Base-by-base conservation (phyloP, 2,329 filamentous ascomycete genomes). In the Aspergillus sclerotialis region DNA sequence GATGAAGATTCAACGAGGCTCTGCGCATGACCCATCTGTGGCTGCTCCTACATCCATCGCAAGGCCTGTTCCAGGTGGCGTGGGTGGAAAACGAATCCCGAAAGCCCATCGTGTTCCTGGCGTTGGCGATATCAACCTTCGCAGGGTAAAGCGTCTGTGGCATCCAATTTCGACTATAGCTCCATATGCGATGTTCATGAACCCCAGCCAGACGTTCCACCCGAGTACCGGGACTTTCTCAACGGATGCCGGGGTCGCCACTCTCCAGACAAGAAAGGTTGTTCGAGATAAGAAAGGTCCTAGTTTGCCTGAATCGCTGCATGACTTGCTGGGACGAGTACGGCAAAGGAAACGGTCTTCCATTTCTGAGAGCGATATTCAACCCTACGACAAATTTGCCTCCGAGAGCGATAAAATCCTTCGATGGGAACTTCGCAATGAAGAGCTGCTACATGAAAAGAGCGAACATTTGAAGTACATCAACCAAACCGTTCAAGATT, bases 191-290 rank as follows among this genome's bases (percentile, higher is more conserved):
- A 60, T 63, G 47, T 35, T 67, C 14, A 62, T 65, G 52, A 56
- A 52, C 29, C 54, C 64, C 12, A 42, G 40, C 10, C 62, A 66
- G 30, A 35, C 38, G 1, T 70, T 68, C 43, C 53, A 69, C 37
- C 18, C 46, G 7, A 38, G 42, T 3, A 65, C 49, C 19, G 67
- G 68, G 4, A 72, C 68, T 0, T 71, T 70, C 44, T 64, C 61
- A 2, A 71, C 68, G 0, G 51, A 63, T n/a, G 56, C 57, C 33
- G 45, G 45, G 15, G 31, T 50, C n/a, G 37, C 42, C 38, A 38
- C 43, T 19, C 24, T 38, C 19, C 33, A 31, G 19, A 42, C 29
- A 21, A 28, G 33, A 23, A 24, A n/a, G 26, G 17, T 24, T 15
- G 21, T 34, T 8, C 25, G 18, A 10, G 32, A 16, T 24, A 46